Evolutionary conservation across 2,329 filamentous ascomycete genomes (phyloP), one percentile per base, ranked within the genome.

Genomic region (Xylaria sp.): DNA sequence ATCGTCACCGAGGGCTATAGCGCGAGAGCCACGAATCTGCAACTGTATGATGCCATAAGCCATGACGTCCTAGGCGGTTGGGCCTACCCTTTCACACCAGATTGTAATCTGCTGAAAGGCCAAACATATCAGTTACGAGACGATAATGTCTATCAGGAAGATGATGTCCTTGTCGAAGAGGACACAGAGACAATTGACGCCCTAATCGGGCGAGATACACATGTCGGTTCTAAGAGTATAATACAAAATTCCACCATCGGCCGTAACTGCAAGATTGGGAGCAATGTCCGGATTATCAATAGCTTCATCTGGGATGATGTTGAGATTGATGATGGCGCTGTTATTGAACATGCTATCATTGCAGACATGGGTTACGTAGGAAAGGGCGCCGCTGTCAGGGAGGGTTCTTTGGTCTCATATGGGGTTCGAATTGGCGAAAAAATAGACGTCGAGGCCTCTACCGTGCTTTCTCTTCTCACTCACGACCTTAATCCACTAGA

Each of bases 291-390:
- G 42, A 88, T 99, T 67, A 86, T 92, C 54, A 86, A 93, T 72
- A 91, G 92, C 25, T 95, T 93, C 73, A 88, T 99, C 69, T 98
- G 95, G 94, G 93, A 97, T 73, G 87, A 94, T 73, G 89, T 89
- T 0, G 86, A 86, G 5, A 88, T 99, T 71, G 91, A 89, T 1
- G 93, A 97, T 75, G 90, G 89, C 22, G 85, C 90, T 17, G 86
- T 86, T 27, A 82, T 99, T 54, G 84, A 86, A 9, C 86, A 89
- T 70, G 90, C 93, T 1, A 88, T 99, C 47, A 82, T 99, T 61
- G 96, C 92, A 4, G 89, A 90, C 73, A 87, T 88, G 53, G 91
- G 86, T 20, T 82, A 85, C 1, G 81, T 99, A 62, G 94, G 94
- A 25, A 90, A 89, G 73, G 86, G 87, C 61, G 92, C 90, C 74